Conservation (phyloP, 2,329 filamentous ascomycete species). For the Penicillium brevicompactum region DNA sequence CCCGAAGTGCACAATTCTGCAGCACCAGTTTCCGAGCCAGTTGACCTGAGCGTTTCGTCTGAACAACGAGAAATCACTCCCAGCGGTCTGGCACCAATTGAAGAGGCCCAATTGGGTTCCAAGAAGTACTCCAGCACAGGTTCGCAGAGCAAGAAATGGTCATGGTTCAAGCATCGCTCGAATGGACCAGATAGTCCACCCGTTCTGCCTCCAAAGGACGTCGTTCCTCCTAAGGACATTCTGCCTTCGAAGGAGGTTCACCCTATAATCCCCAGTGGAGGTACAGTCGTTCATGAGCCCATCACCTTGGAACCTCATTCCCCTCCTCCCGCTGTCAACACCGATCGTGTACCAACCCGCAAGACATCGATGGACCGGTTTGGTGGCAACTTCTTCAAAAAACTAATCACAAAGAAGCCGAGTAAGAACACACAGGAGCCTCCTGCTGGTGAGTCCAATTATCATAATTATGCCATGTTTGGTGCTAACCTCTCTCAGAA, state of each 20-base stretch:
- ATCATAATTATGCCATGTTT: not conserved
- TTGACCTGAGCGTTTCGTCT: conserved; percentile 14
- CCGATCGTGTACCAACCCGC: conserved; percentile 14
- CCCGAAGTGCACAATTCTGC: not conserved
- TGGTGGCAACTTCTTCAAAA: conserved; percentile 51
- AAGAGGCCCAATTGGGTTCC: conserved; percentile 42
- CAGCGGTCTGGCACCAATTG: conserved; percentile 45
- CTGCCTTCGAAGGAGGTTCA: conserved; percentile 25
- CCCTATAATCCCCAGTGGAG: conserved; percentile 27
- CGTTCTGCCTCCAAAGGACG: conserved; percentile 24
- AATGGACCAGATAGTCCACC: conserved; percentile 28
- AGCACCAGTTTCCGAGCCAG: not conserved
- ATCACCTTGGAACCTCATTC: conserved; percentile 12
- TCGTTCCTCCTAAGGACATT: conserved; percentile 22
- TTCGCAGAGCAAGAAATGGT: conserved; percentile 45
- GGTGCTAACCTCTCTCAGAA: conserved; percentile 3
- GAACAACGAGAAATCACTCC: conserved; percentile 30
- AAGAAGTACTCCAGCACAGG: conserved; percentile 26
- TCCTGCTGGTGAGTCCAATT: conserved; percentile 41
- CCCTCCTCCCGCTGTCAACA: not conserved
- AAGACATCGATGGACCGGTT: conserved; percentile 36
- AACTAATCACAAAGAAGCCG: conserved; percentile 54
- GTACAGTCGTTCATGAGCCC: conserved; percentile 29
- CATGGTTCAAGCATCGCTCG: conserved; percentile 46
- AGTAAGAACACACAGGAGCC: conserved; percentile 36